Evolutionary conservation across 768 basidiomycete genomes (phyloP), one percentile per base, ranked within the genome.

Genomic region (Thelephora aurantiotincta): DNA sequence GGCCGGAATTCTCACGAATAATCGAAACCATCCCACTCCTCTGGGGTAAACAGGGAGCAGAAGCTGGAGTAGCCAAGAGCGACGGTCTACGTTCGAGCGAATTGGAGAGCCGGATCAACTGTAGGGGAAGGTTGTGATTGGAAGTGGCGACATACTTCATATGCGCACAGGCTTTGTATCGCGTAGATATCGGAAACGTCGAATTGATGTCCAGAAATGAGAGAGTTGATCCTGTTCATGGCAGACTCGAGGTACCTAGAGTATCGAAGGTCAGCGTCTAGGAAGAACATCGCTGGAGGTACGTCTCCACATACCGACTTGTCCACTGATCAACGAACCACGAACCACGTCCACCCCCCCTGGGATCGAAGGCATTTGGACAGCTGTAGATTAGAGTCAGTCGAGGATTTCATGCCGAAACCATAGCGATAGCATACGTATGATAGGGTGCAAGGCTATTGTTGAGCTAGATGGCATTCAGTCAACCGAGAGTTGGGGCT

Each of bases 1-100:
- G n/a, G n/a, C n/a, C n/a, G n/a, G n/a, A n/a, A n/a, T n/a, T n/a
- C n/a, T n/a, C n/a, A n/a, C n/a, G n/a, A n/a, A n/a, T n/a, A n/a
- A n/a, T n/a, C n/a, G 60, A 91, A 94, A 0, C 89, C 89, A 58
- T 86, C 81, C 92, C 91, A 97, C 63, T 96, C 92, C 38, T 87
- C 79, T 55, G 82, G 73, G 0, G 88, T 90, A 63, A 97, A 97
- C 2, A 96, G 67, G 48, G 80, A 78, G 53, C 91, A 97, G 65
- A 93, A 97, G 52, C 80, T 82, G 13, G 88, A 91, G 58, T 89
- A 93, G 7, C 89, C 91, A 11, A 94, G 70, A 0, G 89, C 85
- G 41, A 94, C 93, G 14, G 93, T 92, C 84, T 87, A 47, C 11
- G 33, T 16, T 4, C 37, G 23, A n/a, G 20, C 4, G 36, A 47